Conservation (phyloP, 139 green algal genomes). For the Nannochloris sp. region DNA sequence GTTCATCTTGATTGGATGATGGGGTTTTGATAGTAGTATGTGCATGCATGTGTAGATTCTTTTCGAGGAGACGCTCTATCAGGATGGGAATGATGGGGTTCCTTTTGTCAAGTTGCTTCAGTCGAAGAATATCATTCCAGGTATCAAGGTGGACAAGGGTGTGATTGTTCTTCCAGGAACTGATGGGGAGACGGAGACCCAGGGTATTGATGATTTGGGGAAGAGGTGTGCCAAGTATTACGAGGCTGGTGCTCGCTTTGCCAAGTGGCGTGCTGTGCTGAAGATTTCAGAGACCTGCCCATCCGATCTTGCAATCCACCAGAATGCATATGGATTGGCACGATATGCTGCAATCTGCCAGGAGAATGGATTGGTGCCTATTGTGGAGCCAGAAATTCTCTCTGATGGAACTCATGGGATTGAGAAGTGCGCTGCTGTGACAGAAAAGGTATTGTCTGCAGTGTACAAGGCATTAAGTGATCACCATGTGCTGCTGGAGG, state of each 20-base stretch:
- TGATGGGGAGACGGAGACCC: constrained; percentile 41
- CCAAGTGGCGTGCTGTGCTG: constrained; percentile 84
- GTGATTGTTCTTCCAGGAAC: constrained; percentile 51
- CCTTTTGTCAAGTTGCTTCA: constrained; percentile 63
- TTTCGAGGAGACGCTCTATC: constrained; percentile 88
- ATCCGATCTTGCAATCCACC: constrained; percentile 62
- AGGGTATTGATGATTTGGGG: constrained; percentile 72
- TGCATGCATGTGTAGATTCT: constrained; percentile 58
- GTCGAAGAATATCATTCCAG: constrained; percentile 43
- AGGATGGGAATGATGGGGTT: constrained; percentile 44
- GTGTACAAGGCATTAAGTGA: constrained; percentile 67
- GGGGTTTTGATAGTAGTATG: background rate
- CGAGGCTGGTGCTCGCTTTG: constrained; percentile 71
- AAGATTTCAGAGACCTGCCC: constrained; percentile 49
- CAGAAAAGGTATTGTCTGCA: constrained; percentile 36
- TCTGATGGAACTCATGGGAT: constrained; percentile 67
- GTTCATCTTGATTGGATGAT: background rate
- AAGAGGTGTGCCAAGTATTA: constrained; percentile 32
- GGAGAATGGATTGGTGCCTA: constrained; percentile 74
- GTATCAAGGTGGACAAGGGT: constrained; percentile 48
- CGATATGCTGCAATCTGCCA: constrained; percentile 83
- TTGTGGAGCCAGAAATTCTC: constrained; percentile 89
- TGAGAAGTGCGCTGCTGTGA: constrained; percentile 44
- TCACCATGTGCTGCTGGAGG: constrained; percentile 82
- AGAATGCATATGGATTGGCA: constrained; percentile 85